A percentile compares a stretch with the other conserved stretches of the same genome.
phyloP scores from a whole-genome alignment of 2,329 filamentous ascomycete genomes.

The Colletotrichum sp. region DNA sequence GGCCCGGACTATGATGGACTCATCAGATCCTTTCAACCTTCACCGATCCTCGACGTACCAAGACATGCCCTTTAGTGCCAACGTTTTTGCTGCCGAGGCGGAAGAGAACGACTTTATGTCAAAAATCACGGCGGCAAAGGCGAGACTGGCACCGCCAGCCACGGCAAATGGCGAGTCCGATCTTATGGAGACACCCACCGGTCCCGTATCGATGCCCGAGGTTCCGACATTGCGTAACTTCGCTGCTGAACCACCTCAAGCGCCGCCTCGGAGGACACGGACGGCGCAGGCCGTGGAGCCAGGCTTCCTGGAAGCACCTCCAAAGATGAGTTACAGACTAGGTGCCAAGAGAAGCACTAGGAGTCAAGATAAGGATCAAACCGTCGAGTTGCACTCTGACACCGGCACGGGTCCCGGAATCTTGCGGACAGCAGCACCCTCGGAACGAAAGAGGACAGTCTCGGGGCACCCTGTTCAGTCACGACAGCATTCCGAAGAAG shows the following conservation, averaged over 20 bases:
- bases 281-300: constrained; percentile 58
- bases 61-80: constrained; percentile 43
- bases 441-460: constrained; percentile 87
- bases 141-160: constrained; percentile 45
- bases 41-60: constrained; percentile 44
- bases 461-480: constrained; percentile 76
- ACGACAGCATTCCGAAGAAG: constrained; percentile 61
- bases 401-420: constrained; percentile 34
- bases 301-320: constrained; percentile 60
- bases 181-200: constrained; percentile 68
- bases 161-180: constrained; percentile 52
- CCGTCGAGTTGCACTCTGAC: constrained; percentile 47
- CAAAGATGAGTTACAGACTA: constrained; percentile 67
- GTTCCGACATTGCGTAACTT: constrained; percentile 34
- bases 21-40: constrained; percentile 58
- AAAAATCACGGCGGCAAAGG: constrained; percentile 58
- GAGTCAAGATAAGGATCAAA: constrained; percentile 39
- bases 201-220: constrained; percentile 46
- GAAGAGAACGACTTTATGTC: constrained; percentile 61
- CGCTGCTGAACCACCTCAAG: constrained; percentile 53
- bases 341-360: constrained; percentile 47
- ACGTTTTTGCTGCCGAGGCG: constrained; percentile 44
- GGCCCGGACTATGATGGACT: constrained; percentile 39
- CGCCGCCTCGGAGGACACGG: constrained; percentile 58
- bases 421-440: constrained; percentile 46